Percentiles rank a stretch among this genome's conserved stretches.
These are phyloP conservation scores for Nothophoma quercina DNA, from an alignment of 2,329 filamentous ascomycete species.

Conservation along the genomic window DNA sequence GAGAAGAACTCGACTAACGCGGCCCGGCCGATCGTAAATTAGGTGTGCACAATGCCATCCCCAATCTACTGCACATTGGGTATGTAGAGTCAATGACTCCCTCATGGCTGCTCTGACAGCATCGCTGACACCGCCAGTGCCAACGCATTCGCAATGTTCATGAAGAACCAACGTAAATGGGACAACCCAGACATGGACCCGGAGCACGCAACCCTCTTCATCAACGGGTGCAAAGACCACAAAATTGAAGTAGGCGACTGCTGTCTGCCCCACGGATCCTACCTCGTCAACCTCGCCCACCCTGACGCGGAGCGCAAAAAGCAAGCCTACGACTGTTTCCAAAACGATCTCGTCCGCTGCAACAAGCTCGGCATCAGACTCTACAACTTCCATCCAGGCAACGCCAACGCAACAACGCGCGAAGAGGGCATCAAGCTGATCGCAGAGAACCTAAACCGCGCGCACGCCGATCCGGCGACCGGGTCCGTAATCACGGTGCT, in stretches of 20 bases:
- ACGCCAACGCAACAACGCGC: constrained; percentile 71
- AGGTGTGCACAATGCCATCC: constrained; percentile 89
- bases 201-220: constrained; percentile 74
- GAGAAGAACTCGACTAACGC: constrained; percentile 25
- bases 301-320: constrained; percentile 78
- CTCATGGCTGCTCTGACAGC: no score
- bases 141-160: constrained; percentile 92
- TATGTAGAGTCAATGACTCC: constrained; percentile 34
- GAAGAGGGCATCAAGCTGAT: constrained; percentile 78
- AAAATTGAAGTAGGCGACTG: constrained; percentile 74
- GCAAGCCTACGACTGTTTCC: constrained; percentile 84
- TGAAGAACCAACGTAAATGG: constrained; percentile 98
- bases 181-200: constrained; percentile 77
- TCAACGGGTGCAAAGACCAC: constrained; percentile 70
- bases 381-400: constrained; percentile 99
- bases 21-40: constrained; percentile 24
- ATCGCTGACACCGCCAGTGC: constrained; percentile 60
- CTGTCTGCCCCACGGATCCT: constrained; percentile 92
- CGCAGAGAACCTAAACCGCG: constrained; percentile 80
- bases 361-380: constrained; percentile 83
- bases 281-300: constrained; percentile 95
- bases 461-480: constrained; percentile 73
- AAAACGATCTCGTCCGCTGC: constrained; percentile 88
- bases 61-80: constrained; percentile 79
- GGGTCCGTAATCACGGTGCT: constrained; percentile 80